These are phyloP conservation scores for Talaromyces verruculosus DNA, from an alignment of 2,329 filamentous ascomycete species.

Conservation along the genomic window DNA sequence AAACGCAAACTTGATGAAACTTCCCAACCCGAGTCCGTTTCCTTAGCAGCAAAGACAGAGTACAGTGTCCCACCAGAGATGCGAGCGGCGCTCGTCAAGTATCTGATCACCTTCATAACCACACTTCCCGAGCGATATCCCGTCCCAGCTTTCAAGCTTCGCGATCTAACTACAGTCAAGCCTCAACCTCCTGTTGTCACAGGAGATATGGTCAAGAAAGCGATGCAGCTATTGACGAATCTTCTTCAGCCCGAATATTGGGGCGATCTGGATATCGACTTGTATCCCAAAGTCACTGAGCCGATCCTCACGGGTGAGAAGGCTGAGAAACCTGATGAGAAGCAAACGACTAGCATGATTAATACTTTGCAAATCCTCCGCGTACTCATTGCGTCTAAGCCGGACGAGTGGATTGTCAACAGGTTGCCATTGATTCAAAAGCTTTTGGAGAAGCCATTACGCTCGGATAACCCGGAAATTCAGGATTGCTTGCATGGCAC, in stretches of 20 bases:
- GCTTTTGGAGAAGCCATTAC: slow-evolving; percentile 83
- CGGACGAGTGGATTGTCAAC: slow-evolving; percentile 84
- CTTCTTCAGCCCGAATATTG: slow-evolving; percentile 84
- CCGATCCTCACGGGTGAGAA: slow-evolving; percentile 81
- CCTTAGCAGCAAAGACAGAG: slow-evolving; percentile 55
- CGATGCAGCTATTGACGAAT: slow-evolving; percentile 76
- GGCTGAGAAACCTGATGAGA: slow-evolving; percentile 77
- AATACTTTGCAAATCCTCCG: slow-evolving; percentile 92
- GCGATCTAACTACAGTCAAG: slow-evolving; percentile 53
- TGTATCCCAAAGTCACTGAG: slow-evolving; percentile 88
- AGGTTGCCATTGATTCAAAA: slow-evolving; percentile 78
- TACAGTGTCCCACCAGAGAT: slow-evolving; percentile 67
- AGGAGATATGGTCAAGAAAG: slow-evolving; percentile 81
- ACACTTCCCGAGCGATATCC: slow-evolving; percentile 82
- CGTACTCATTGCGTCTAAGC: slow-evolving; percentile 81
- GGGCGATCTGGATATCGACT: slow-evolving; percentile 86
- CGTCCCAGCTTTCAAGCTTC: slow-evolving; percentile 67
- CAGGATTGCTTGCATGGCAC: slow-evolving; percentile 85
- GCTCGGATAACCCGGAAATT: slow-evolving; percentile 84
- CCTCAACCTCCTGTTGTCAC: slow-evolving; percentile 55
- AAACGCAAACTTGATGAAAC: slow-evolving; percentile 77
- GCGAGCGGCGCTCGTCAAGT: slow-evolving; percentile 83
- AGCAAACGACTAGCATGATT: slow-evolving; percentile 82
- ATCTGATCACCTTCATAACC: slow-evolving; percentile 92
- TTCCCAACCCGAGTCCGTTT: slow-evolving; percentile 55